Evolutionary conservation across 495 filamentous ascomycete species (phyloP).

Genomic region (Amorphotheca resinae): DNA sequence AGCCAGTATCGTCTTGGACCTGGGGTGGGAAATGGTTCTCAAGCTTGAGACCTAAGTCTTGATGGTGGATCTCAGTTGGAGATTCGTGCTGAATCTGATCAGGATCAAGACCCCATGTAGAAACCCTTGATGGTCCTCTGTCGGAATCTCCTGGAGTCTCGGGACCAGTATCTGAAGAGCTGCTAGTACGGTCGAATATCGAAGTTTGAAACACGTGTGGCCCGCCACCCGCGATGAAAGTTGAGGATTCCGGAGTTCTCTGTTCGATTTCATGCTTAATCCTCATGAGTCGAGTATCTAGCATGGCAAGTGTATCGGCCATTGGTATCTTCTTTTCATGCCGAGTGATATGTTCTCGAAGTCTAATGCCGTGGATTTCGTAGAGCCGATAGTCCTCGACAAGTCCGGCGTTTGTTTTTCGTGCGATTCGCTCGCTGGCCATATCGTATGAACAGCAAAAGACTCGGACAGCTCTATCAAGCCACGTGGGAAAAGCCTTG

Average conservation of each 20-base stretch:
- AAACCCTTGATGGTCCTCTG: conserved; percentile 1
- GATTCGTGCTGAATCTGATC: conserved; percentile 13
- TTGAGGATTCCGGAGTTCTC: conserved; percentile 38
- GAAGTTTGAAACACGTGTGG: conserved; percentile 40
- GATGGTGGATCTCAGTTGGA: conserved; percentile 8
- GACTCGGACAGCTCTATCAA: conserved; percentile 45
- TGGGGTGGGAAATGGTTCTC: conserved; percentile 1
- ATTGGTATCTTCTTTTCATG: conserved; percentile 25
- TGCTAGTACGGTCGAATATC: conserved; percentile 61
- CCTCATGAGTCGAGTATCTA: conserved; percentile 35
- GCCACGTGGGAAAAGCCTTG: conserved; percentile 44
- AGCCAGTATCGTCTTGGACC: conserved; percentile 15
- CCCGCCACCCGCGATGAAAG: conserved; percentile 31
- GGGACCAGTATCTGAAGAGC: conserved; percentile 40
- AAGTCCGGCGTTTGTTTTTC: conserved; percentile 42
- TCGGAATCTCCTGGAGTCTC: conserved; percentile 15
- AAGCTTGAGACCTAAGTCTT: conserved; percentile 8
- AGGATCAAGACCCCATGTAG: conserved; percentile 13
- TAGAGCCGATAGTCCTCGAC: conserved; percentile 62
- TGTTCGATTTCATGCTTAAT: conserved; percentile 48
- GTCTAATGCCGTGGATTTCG: conserved; percentile 49
- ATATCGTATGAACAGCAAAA: conserved; percentile 51
- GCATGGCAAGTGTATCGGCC: conserved; percentile 28
- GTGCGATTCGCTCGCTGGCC: conserved; percentile 43
- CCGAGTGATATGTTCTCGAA: conserved; percentile 35